Evolutionary conservation across 345 rosid genomes (phyloP).

Genomic region (Salix dunnii): DNA sequence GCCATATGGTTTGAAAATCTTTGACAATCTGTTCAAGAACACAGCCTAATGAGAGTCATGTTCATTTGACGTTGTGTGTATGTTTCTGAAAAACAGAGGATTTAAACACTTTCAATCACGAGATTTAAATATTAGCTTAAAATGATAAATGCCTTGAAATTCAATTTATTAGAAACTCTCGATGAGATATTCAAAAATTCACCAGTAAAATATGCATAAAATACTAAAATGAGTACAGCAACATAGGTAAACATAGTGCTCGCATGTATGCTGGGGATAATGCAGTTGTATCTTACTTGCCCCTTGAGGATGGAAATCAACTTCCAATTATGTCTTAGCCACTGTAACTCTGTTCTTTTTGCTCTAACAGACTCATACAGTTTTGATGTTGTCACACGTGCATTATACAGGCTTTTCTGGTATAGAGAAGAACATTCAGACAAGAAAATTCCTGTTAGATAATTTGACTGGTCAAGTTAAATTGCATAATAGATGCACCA

Average conservation of each 20-base stretch:
- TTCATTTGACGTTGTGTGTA: neutral
- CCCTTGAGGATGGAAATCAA: conserved; percentile 53
- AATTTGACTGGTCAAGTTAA: neutral
- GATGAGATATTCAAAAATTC: neutral
- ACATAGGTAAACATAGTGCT: neutral
- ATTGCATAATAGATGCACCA: neutral
- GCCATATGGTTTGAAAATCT: neutral
- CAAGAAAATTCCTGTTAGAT: neutral
- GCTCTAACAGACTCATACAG: conserved; percentile 66
- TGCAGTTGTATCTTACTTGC: conserved; percentile 46
- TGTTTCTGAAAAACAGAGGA: neutral
- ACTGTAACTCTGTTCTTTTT: conserved; percentile 60
- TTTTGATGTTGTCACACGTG: conserved; percentile 51
- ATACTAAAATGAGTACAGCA: neutral
- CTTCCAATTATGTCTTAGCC: conserved; percentile 66
- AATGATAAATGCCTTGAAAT: neutral
- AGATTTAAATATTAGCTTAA: neutral
- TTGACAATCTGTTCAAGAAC: neutral
- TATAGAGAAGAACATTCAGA: conserved; percentile 17
- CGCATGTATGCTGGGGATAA: neutral
- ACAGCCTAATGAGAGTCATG: neutral
- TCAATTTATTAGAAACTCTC: neutral
- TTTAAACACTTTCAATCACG: neutral
- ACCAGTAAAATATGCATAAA: neutral
- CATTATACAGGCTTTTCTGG: conserved; percentile 65